Percentiles rank a stretch among this genome's conserved stretches.
Conservation (phyloP, 768 basidiomycete genomes). For the Auricularia auricula-judae region DNA sequence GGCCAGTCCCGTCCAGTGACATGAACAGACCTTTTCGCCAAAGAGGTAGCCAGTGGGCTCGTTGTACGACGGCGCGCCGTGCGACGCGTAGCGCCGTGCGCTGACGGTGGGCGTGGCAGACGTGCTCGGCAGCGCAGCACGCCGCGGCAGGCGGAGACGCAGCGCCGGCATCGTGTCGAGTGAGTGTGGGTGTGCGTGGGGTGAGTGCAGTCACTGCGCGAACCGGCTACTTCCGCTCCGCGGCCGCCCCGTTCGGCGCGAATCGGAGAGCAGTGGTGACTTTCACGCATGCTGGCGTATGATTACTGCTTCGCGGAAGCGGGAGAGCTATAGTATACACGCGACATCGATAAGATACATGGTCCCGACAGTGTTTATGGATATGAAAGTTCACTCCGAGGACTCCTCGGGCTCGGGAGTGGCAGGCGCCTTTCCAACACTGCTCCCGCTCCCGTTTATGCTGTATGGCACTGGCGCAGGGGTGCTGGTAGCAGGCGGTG, state of each 20-base stretch:
- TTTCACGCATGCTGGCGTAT: background rate
- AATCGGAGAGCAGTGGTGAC: background rate
- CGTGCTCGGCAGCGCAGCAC: background rate
- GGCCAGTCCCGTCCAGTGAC: background rate
- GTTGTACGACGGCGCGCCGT: slow-evolving; percentile 71
- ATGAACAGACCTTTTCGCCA: slow-evolving; percentile 67
- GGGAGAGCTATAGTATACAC: background rate
- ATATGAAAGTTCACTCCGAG: too few species aligned
- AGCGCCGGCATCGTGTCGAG: background rate
- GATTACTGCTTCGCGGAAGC: background rate
- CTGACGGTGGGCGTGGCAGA: background rate
- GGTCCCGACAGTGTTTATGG: too few species aligned
- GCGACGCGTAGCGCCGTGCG: slow-evolving; percentile 6
- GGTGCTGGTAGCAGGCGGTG: slow-evolving; percentile 9
- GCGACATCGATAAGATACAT: background rate
- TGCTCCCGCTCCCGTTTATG: background rate
- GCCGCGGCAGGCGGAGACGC: background rate
- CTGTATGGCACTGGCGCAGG: background rate
- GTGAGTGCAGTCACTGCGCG: background rate
- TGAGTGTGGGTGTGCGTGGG: background rate
- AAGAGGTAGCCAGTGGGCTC: slow-evolving; percentile 83
- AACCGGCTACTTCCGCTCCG: background rate
- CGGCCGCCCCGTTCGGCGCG: background rate
- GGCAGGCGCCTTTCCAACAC: background rate
- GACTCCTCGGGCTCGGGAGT: background rate